Conservation (phyloP, 2,329 filamentous ascomycete genomes). For the Ophiostoma himal-ulmi region DNA sequence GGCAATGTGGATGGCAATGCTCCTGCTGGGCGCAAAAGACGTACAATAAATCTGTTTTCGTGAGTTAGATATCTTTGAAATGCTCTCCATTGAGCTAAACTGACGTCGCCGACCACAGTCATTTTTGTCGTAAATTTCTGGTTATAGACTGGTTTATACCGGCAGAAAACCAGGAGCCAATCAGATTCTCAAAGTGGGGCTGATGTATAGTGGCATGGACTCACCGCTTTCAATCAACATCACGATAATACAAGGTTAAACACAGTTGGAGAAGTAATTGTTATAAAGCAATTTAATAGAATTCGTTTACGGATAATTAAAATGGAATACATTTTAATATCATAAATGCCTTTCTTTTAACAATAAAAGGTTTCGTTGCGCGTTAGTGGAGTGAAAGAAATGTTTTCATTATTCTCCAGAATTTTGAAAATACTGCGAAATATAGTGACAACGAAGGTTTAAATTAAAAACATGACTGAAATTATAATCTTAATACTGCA, state of each 20-base stretch:
- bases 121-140: constrained; percentile 10
- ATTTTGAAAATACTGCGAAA: too few species aligned
- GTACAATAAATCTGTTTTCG: too few species aligned
- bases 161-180: not conserved
- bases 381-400: too few species aligned
- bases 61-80: not conserved
- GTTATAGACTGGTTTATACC: not conserved
- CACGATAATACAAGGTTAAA: not conserved
- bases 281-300: not conserved
- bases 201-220: not conserved
- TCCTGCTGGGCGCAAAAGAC: not conserved
- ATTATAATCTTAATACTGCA: too few species aligned
- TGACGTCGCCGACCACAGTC: not conserved
- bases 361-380: too few species aligned
- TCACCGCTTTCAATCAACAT: constrained; percentile 7
- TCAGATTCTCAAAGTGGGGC: not conserved
- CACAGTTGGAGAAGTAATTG: not conserved
- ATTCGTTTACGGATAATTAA: too few species aligned
- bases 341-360: too few species aligned
- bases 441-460: too few species aligned
- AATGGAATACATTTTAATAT: too few species aligned
- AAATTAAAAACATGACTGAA: too few species aligned
- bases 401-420: too few species aligned
- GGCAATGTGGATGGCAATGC: not conserved
- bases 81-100: not conserved